Evolutionary conservation across 2,329 filamentous ascomycete species (phyloP).

Genomic region (Pseudocercospora crystallina): DNA sequence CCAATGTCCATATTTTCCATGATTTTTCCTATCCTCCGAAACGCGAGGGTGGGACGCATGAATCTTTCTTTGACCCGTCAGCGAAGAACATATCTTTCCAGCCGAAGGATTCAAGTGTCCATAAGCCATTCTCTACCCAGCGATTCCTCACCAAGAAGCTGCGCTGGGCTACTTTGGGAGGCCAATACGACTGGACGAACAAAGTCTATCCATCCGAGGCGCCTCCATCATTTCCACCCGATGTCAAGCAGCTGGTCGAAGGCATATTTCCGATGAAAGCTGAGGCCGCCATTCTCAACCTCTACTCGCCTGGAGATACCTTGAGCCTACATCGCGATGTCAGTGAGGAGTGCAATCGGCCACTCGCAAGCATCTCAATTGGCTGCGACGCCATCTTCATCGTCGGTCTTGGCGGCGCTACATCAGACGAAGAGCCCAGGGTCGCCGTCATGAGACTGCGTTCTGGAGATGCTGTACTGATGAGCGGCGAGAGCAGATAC

Average conservation of each 20-base stretch:
- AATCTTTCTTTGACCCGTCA: conserved; percentile 58
- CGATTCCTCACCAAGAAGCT: conserved; percentile 76
- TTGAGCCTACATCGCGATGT: conserved; percentile 93
- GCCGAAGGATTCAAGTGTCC: conserved; percentile 71
- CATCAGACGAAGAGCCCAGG: conserved; percentile 29
- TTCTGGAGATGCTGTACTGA: conserved; percentile 88
- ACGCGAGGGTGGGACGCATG: conserved; percentile 29
- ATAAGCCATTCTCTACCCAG: conserved; percentile 69
- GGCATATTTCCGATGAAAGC: conserved; percentile 75
- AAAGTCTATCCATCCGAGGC: conserved; percentile 72
- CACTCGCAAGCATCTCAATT: conserved; percentile 80
- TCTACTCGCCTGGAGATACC: conserved; percentile 87
- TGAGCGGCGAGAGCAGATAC: conserved; percentile 77
- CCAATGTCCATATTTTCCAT: conserved; percentile 87
- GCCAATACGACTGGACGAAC: conserved; percentile 93
- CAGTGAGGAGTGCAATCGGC: conserved; percentile 76
- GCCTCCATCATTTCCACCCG: conserved; percentile 71
- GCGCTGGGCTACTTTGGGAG: conserved; percentile 91
- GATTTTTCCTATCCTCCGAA: conserved; percentile 60
- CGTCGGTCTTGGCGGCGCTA: conserved; percentile 63
- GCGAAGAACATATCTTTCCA: conserved; percentile 30
- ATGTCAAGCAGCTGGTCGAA: conserved; percentile 68
- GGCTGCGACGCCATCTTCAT: conserved; percentile 91
- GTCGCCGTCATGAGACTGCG: conserved; percentile 64
- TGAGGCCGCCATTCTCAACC: conserved; percentile 89